A percentile compares a stretch with the other conserved stretches of the same genome.
Evolutionary conservation across 495 filamentous ascomycete species (phyloP).

Genomic region (Penicillium fimorum): DNA sequence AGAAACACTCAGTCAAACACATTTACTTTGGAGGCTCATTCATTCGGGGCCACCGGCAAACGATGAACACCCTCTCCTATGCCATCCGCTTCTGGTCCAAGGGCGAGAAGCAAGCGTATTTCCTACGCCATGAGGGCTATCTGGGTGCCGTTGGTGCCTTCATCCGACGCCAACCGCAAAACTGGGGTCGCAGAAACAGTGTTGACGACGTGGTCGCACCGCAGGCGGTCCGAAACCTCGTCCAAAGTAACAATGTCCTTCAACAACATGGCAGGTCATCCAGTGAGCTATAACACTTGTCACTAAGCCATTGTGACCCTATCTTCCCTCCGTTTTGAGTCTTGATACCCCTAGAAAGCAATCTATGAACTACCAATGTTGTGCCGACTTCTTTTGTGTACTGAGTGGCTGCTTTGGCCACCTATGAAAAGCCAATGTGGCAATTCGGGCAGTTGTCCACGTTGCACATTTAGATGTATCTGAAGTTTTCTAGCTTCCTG

Average conservation of each 20-base stretch:
- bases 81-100: slow-evolving; percentile 97
- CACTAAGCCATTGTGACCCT: neutral
- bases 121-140: slow-evolving; percentile 93
- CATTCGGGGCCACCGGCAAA: slow-evolving; percentile 93
- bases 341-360: slow-evolving; percentile 12
- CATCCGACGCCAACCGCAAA: slow-evolving; percentile 80
- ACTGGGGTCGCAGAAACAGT: slow-evolving; percentile 87
- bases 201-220: slow-evolving; percentile 48
- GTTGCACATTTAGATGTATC: neutral
- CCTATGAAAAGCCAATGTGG: neutral
- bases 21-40: slow-evolving; percentile 98
- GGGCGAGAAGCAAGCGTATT: slow-evolving; percentile 91
- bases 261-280: slow-evolving; percentile 21
- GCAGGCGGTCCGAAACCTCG: slow-evolving; percentile 33
- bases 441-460: neutral
- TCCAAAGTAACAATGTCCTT: slow-evolving; percentile 14
- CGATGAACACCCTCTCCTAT: slow-evolving; percentile 93
- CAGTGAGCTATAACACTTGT: slow-evolving; percentile 14
- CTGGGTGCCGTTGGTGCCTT: slow-evolving; percentile 96
- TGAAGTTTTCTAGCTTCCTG: neutral
- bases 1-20: slow-evolving; percentile 83
- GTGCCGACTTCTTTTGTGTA: neutral
- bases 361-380: slow-evolving; percentile 1
- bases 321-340: slow-evolving; percentile 4
- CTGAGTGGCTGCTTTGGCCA: neutral